Evolutionary conservation across 495 filamentous ascomycete genomes (phyloP), one percentile per base, ranked within the genome.

Genomic region (Penicillium herquei): DNA sequence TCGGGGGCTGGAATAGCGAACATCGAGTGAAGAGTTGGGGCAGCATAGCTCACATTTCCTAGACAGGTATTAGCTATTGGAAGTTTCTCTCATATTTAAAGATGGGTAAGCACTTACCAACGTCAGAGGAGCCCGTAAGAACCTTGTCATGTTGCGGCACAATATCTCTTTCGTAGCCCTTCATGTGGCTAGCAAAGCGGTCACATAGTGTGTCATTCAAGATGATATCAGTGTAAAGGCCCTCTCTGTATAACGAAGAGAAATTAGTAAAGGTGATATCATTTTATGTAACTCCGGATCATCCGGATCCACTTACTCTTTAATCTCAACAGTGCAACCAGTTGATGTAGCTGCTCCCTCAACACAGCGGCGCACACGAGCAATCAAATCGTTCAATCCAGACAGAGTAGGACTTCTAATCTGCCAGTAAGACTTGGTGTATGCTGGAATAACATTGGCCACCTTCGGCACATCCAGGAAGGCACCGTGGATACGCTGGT

Each of bases 41-140:
- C 76, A 0, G 78, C 76, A 58, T 87, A 80, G 63, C 82, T 85
- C 53, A 90, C 76, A 61, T 89, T 80, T 0, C 85, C 86, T 77
- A n/a, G 7, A 17, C 3, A 39, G 17, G 7, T 37, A 37, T 37
- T 6, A 18, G 40, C 9, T 3, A 17, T 43, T 21, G 32, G 21
- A 26, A 45, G 7, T 8, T 10, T 0, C 6, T n/a, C 18, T 54
- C 40, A 18, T 17, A 1, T 0, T 32, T 16, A 18, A 43, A 16
- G 9, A 17, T 6, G 33, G 17, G 12, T 6, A 1, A 10, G 3
- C 3, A 82, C 21, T 74, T 81, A 67, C 83, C 84, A 16, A 82
- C 79, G 70, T 77, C 75, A 0, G 79, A 81, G 4, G 74, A 78
- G 3, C 75, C 81, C 7, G 70, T 72, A 33, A 80, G 58, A 17